Evolutionary conservation across 2,329 filamentous ascomycete genomes (phyloP), one percentile per base, ranked within the genome.

Genomic region (Alternaria tenuissima): DNA sequence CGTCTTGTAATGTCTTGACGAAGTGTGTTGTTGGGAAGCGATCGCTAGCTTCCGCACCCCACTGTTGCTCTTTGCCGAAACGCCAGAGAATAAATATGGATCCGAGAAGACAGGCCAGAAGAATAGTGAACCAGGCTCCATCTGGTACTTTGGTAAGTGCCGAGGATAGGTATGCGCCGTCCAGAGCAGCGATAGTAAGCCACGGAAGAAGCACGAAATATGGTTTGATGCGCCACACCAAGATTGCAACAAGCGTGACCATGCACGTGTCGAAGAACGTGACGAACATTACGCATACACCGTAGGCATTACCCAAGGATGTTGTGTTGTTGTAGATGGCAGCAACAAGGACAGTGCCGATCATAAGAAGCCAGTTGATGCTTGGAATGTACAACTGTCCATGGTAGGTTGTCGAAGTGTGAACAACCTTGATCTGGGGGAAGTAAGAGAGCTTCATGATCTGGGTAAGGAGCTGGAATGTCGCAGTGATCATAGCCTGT

Each of bases 261-360:
- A 94, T 88, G 75, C 86, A 89, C 0, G 91, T 93, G 55, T 89
- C 90, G 70, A 94, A 88, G 73, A 93, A 92, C 0, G 91, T 92
- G 43, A 93, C 91, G 49, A 91, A 86, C 68, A 93, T 92, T 72
- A 94, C 91, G 66, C 91, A 94, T 7, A 92, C 88, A 39, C 91
- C 90, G 68, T 93, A 93, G 0, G 91, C 91, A 68, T 92, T 88
- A 24, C 91, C 91, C 0, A 93, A 83, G 1, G 72, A 56, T 64
- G 83, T 75, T 65, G 87, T 85, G 67, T 91, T 90, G 73, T 88
- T 91, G 79, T 92, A 93, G 3, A 91, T 86, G 0, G 87, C 87
- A 0, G 91, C 90, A 8, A 93, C 88, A 8, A 93, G 80, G n/a
- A 94, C 84, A 1, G 89, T 89, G 2, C 90, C 90, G 32, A 91